A percentile compares a stretch with the other conserved stretches of the same genome.
Conservation (phyloP, 345 rosid species). For the Lumnitzera racemosa region DNA sequence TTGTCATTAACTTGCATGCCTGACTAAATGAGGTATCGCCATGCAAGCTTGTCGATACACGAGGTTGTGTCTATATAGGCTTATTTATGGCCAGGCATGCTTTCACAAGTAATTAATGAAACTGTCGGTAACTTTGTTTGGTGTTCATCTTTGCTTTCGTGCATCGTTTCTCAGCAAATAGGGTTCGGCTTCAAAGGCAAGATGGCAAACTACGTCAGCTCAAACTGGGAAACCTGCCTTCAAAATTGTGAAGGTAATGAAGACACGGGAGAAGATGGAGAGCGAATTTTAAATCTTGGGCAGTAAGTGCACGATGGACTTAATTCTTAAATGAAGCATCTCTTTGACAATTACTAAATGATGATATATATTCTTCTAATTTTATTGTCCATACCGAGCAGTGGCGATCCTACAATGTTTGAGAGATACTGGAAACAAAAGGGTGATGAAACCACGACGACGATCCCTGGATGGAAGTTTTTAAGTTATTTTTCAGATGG, state of each 20-base stretch:
- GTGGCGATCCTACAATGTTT: slow-evolving; percentile 96
- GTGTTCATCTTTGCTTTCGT: too few relatives aligned
- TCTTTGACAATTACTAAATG: too few relatives aligned
- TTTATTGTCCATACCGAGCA: slow-evolving; percentile 14
- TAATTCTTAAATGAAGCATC: too few relatives aligned
- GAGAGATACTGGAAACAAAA: slow-evolving; percentile 60
- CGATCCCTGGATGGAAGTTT: slow-evolving; percentile 85
- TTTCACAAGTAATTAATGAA: too few relatives aligned
- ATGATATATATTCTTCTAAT: too few relatives aligned
- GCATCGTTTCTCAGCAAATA: too few relatives aligned
- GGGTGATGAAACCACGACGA: slow-evolving; percentile 62
- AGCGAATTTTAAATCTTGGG: slow-evolving; percentile 7
- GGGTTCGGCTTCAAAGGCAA: not conserved
- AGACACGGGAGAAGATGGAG: slow-evolving; percentile 6
- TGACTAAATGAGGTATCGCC: too few relatives aligned
- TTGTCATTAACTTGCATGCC: too few relatives aligned
- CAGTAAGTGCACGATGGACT: slow-evolving; percentile 4
- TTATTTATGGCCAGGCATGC: too few relatives aligned
- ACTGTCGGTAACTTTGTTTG: too few relatives aligned
- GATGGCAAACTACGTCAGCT: slow-evolving; percentile 24
- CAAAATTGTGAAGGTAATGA: not conserved
- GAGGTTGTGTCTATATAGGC: too few relatives aligned
- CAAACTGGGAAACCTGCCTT: slow-evolving; percentile 6
- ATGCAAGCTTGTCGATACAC: too few relatives aligned
- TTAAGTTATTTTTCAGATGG: slow-evolving; percentile 78